Evolutionary conservation across 2,329 filamentous ascomycete genomes (phyloP).

Genomic region (Didymella exigua): DNA sequence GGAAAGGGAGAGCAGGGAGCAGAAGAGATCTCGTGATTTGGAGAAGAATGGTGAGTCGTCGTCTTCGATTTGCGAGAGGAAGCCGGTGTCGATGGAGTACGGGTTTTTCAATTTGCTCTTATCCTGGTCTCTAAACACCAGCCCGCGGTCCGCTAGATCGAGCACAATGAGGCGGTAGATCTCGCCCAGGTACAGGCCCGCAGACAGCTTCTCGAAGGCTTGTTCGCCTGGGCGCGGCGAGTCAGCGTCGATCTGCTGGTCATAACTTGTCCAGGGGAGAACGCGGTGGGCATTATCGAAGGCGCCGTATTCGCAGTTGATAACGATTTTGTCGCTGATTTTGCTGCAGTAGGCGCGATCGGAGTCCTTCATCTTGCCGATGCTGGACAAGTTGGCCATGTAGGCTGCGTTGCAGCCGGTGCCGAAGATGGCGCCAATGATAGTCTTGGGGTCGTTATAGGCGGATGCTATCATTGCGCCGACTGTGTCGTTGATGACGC

Average conservation of each 20-base stretch:
- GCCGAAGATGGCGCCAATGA: constrained; percentile 90
- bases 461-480: constrained; percentile 89
- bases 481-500: constrained; percentile 91
- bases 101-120: constrained; percentile 75
- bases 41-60: constrained; percentile 32
- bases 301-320: constrained; percentile 97
- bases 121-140: constrained; percentile 81
- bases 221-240: constrained; percentile 54
- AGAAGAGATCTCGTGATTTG: constrained; percentile 29
- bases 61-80: constrained; percentile 86
- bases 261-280: constrained; percentile 77
- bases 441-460: constrained; percentile 83
- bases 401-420: constrained; percentile 95
- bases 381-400: constrained; percentile 81
- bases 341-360: constrained; percentile 7
- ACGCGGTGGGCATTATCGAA: constrained; percentile 94
- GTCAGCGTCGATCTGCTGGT: constrained; percentile 51
- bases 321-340: constrained; percentile 66
- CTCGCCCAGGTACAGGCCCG: constrained; percentile 54
- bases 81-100: constrained; percentile 86
- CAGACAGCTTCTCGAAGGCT: constrained; percentile 54
- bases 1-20: constrained; percentile 27
- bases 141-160: constrained; percentile 67
- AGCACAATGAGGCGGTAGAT: constrained; percentile 53
- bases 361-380: constrained; percentile 70